A percentile compares a stretch with the other conserved stretches of the same genome.
Evolutionary conservation across 2,329 filamentous ascomycete genomes (phyloP).

Genomic region (Sordariomycetes sp.): DNA sequence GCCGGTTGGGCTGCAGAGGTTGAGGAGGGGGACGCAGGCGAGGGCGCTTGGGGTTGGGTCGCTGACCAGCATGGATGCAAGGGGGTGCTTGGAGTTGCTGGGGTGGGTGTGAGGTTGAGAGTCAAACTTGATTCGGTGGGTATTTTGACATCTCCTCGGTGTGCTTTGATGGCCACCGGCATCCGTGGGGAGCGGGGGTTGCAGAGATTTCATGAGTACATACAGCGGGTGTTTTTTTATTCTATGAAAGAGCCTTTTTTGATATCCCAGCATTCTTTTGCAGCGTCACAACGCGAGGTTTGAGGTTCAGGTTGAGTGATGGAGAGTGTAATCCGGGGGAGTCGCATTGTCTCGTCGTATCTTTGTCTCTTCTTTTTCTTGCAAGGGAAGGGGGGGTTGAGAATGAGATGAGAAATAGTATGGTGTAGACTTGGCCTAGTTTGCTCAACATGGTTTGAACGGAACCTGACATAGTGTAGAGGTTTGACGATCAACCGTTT

Average conservation of each 20-base stretch:
- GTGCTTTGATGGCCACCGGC: not conserved
- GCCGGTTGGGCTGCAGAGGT: slow-evolving; percentile 43
- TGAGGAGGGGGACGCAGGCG: slow-evolving; percentile 47
- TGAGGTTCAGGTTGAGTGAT: not conserved
- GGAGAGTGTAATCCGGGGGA: not conserved
- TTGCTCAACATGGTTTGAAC: not conserved
- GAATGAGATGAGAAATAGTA: not conserved
- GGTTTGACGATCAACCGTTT: not conserved
- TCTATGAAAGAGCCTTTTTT: not conserved
- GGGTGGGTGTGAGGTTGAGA: slow-evolving; percentile 30
- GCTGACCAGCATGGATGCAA: slow-evolving; percentile 40
- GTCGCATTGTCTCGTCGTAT: not conserved
- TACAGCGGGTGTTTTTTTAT: not conserved
- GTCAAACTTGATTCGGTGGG: not conserved
- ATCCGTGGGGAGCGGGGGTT: not conserved
- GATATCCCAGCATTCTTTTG: not conserved
- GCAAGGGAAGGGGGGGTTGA: not conserved
- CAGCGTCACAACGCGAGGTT: not conserved
- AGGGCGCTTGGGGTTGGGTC: slow-evolving; percentile 44
- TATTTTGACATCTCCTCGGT: not conserved
- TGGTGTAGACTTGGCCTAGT: not conserved
- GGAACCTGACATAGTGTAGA: not conserved
- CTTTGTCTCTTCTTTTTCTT: not conserved
- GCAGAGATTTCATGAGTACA: not conserved
- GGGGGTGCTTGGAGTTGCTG: slow-evolving; percentile 41